These are phyloP conservation scores for Aspergillus cristatus DNA, from an alignment of 495 filamentous ascomycete genomes.

Conservation along the genomic window DNA sequence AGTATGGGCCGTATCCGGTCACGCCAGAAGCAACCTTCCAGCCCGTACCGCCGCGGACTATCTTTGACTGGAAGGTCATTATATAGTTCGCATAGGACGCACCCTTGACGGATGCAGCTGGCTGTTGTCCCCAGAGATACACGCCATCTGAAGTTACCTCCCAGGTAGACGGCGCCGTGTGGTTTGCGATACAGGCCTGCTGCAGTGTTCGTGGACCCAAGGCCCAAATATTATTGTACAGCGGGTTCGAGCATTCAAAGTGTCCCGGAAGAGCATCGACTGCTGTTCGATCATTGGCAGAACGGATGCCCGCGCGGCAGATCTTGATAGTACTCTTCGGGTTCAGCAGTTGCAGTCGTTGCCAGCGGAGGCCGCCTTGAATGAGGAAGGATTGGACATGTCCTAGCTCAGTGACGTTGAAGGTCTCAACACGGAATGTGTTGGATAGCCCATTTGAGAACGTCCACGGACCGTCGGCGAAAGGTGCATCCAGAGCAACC, in stretches of 20 bases:
- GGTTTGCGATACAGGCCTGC: slow-evolving; percentile 10
- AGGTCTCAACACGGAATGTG: slow-evolving; percentile 16
- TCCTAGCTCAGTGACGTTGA: slow-evolving; percentile 14
- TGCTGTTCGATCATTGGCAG: slow-evolving; percentile 5
- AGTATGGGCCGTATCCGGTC: slow-evolving; percentile 11
- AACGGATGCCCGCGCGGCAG: slow-evolving; percentile 5
- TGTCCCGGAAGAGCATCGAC: slow-evolving; percentile 7
- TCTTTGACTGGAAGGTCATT: slow-evolving; percentile 12
- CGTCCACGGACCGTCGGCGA: slow-evolving; percentile 12
- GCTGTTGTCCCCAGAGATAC: slow-evolving; percentile 11
- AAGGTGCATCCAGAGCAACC: slow-evolving; percentile 6
- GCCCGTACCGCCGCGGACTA: slow-evolving; percentile 13
- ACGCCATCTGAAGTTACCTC: slow-evolving; percentile 8
- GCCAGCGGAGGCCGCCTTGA: slow-evolving; percentile 17
- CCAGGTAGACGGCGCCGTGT: slow-evolving; percentile 12
- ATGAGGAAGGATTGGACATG: slow-evolving; percentile 11
- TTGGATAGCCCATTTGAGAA: slow-evolving; percentile 13
- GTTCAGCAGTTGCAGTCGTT: slow-evolving; percentile 6
- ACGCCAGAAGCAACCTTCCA: slow-evolving; percentile 12
- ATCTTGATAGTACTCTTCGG: slow-evolving; percentile 2
- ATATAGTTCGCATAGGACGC: slow-evolving; percentile 11
- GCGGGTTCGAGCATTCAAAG: slow-evolving; percentile 11
- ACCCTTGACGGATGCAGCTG: slow-evolving; percentile 8
- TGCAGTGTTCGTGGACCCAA: slow-evolving; percentile 11
- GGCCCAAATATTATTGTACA: slow-evolving; percentile 17